Base-by-base conservation (phyloP, 768 basidiomycete genomes). In the Nidularia sp. region DNA sequence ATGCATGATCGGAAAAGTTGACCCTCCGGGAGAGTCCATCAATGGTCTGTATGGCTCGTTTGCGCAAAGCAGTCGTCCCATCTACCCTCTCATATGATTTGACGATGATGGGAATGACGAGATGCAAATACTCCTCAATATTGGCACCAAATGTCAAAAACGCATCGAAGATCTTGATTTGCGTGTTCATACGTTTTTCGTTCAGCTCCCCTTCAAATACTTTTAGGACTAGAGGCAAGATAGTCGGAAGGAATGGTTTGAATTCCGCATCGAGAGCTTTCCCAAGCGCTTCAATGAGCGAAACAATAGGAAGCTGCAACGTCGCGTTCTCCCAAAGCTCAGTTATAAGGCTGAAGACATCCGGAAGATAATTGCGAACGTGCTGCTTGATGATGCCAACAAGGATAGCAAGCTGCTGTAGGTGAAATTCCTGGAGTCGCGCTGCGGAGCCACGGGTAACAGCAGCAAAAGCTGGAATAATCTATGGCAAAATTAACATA, bases 371-470 rank as follows among this genome's bases (percentile, higher is more conserved):
- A 61, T 91, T 94, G 51, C 96, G 87, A 54, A 98, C 86, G 64
- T 98, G 97, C 65, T 96, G 93, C 68, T 95, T 97, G 73, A 98
- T 93, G 64, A 98, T 97, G 33, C 89, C 85, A 50, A 98, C 88
- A 48, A 99, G 82, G 56, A 97, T 94, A 7, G 95, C 91, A 15
- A 99, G 82, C 64, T 98, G 95, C 62, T 98, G 92, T 50, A 99
- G 72, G 69, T 96, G 92, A 66, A 93, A 95, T 49, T 95, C 93
- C 69, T 97, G 93, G 41, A 90, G 70, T 29, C 92, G 82, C 12
- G 90, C 85, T 0, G 87, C 80, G 7, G 92, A 88, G 6, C 81
- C 84, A 15, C 90, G 83, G 12, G 94, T 91, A 29, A 98, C 95
- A 18, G 79, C 73, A 8, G 96, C 83, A 70, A 98, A 97, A 1